Conservation (phyloP, 768 basidiomycete genomes). For the Trametes punicea region DNA sequence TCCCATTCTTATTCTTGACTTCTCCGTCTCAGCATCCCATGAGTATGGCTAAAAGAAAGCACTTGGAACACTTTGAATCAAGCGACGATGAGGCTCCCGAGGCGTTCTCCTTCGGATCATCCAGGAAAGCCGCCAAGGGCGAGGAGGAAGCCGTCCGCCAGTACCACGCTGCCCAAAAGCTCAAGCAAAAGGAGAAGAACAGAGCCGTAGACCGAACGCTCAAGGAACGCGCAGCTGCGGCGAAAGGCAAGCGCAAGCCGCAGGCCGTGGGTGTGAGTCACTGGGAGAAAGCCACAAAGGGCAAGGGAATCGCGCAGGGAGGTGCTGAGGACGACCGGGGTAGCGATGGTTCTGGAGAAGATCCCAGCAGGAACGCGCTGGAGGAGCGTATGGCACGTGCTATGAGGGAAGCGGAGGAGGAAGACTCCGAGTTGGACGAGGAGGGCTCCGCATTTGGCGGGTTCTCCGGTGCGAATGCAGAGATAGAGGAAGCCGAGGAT, state of each 20-base stretch:
- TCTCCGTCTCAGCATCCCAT: not conserved
- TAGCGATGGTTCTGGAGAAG: constrained; percentile 18
- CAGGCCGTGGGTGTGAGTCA: constrained; percentile 10
- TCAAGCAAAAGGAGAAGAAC: constrained; percentile 43
- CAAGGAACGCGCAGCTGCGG: constrained; percentile 44
- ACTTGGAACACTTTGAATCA: not conserved
- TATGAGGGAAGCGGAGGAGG: constrained; percentile 39
- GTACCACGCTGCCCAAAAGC: constrained; percentile 37
- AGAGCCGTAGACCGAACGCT: constrained; percentile 45
- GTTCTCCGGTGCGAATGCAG: constrained; percentile 21
- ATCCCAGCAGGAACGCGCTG: constrained; percentile 18
- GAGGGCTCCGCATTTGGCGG: constrained; percentile 25
- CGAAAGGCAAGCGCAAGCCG: constrained; percentile 3
- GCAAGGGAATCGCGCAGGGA: constrained; percentile 5
- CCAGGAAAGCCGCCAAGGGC: constrained; percentile 41
- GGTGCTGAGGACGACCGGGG: constrained; percentile 17
- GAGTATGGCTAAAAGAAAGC: not conserved
- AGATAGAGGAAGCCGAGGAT: constrained; percentile 17
- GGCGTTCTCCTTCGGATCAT: constrained; percentile 42
- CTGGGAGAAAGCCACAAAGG: constrained; percentile 19
- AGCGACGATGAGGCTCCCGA: constrained; percentile 49
- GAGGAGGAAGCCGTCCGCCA: constrained; percentile 36
- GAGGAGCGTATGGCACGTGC: constrained; percentile 39
- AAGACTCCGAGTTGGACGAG: constrained; percentile 27
- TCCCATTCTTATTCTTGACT: too few species aligned